Conservation (phyloP, 768 basidiomycete genomes). For the Auriscalpium vulgare region DNA sequence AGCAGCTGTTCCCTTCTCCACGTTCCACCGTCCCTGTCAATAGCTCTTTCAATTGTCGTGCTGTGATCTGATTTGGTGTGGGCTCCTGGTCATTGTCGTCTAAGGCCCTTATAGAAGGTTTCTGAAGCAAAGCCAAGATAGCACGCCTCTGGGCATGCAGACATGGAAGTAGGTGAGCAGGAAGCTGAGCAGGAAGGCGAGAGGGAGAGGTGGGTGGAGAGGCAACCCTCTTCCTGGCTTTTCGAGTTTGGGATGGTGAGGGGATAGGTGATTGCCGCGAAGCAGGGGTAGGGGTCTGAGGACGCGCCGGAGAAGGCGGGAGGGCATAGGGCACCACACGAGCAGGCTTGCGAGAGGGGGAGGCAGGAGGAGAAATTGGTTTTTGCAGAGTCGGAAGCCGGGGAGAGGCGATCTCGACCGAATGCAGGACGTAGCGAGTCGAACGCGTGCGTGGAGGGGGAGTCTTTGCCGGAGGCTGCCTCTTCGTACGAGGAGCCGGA, state of each 20-base stretch:
- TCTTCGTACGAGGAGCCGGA: slow-evolving; percentile 1
- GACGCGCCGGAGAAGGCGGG: not conserved
- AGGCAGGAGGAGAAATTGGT: not conserved
- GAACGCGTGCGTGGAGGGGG: not conserved
- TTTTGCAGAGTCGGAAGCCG: not conserved
- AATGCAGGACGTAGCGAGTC: slow-evolving; percentile 17
- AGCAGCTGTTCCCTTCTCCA: slow-evolving; percentile 90
- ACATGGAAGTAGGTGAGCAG: slow-evolving; percentile 35
- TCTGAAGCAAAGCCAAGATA: slow-evolving; percentile 39
- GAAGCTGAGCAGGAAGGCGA: slow-evolving; percentile 25
- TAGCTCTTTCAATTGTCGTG: slow-evolving; percentile 52
- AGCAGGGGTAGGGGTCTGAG: not conserved
- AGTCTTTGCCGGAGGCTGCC: not conserved
- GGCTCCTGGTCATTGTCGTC: slow-evolving; percentile 25
- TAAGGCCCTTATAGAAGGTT: slow-evolving; percentile 14
- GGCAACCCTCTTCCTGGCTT: not conserved
- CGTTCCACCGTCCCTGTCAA: slow-evolving; percentile 67
- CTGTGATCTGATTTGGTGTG: slow-evolving; percentile 44
- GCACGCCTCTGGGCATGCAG: slow-evolving; percentile 52
- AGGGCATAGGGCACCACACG: not conserved
- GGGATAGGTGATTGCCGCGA: not conserved
- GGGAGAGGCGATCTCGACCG: slow-evolving; percentile 20
- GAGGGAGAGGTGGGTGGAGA: not conserved
- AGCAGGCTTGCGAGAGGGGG: not conserved
- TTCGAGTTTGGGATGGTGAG: not conserved